Base-by-base conservation (phyloP, 441 rosid species). In the Gossypium gossypioides region DNA sequence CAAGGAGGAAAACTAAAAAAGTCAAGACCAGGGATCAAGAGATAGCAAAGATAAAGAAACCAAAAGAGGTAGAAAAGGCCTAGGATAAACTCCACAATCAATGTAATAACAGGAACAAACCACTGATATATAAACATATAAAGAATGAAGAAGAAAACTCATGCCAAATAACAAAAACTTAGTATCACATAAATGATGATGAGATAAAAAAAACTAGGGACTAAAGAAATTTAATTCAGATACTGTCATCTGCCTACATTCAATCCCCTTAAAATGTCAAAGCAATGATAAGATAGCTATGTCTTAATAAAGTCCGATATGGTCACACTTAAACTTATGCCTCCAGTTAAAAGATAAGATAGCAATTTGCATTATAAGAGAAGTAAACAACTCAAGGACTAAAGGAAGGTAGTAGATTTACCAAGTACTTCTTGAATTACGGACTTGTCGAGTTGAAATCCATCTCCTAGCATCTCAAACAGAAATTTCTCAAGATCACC, bases 341-440 rank as follows among this genome's bases (percentile, higher is more conserved):
- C 27, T 22, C 55, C 75, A 44, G 29, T 54, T 5, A 13, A 54
- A 54, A 61, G 29, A 22, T 61, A 15, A 34, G 58, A 37, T 10
- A 10, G 18, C 34, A 40, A 48, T 16, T 70, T 22, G 54, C 34
- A 18, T 25, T 29, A 40, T 3, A 24, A 40, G 12, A 72, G 27
- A 48, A 40, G 13, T 69, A 72, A 61, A 76, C 25, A 70, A 27
- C 52, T 73, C 58, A 65, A 22, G 34, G n/a, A 8, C 21, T 24
- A 46, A 59, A 64, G 24, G 19, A 65, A 64, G 57, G 60, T 64
- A 67, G 80, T 71, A 77, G 51, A 71, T 55, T 77, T 86, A 85
- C 88, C 86, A 58, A 86, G 80, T 77, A 86, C 85, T 60, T 88
- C 78, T 66, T 68, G 80, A 74, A 86, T 85, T 72, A 82, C 77